Evolutionary conservation across 176 grass and related monocot genomes (phyloP).

Genomic region (Zizania latifolia): DNA sequence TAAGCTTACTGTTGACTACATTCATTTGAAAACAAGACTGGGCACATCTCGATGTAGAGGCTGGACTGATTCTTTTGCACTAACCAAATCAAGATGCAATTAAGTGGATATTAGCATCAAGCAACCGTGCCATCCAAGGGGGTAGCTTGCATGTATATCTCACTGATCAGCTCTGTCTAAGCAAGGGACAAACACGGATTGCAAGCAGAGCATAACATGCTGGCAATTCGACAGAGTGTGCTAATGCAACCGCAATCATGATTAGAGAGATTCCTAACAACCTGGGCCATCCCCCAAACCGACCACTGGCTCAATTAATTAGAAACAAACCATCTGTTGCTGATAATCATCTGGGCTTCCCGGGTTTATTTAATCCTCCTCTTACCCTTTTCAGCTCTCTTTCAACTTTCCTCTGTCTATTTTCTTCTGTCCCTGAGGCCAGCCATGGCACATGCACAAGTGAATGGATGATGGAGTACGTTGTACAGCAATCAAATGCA

Average conservation of each 20-base stretch:
- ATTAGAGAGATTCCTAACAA: slow-evolving; percentile 26
- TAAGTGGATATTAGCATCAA: not conserved
- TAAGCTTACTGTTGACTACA: not conserved
- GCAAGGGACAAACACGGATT: not conserved
- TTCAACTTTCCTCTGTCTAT: not conserved
- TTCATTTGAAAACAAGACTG: no score
- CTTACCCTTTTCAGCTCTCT: slow-evolving; percentile 13
- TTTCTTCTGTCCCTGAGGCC: not conserved
- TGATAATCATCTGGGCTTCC: slow-evolving; percentile 6
- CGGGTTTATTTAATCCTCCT: not conserved
- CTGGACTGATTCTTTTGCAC: no score
- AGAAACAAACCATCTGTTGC: not conserved
- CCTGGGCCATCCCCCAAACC: slow-evolving; percentile 16
- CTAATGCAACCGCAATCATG: slow-evolving; percentile 26
- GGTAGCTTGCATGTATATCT: not conserved
- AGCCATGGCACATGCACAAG: not conserved
- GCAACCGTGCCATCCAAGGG: not conserved
- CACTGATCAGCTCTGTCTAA: not conserved
- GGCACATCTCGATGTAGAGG: no score
- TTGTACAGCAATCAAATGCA: slow-evolving; percentile 34
- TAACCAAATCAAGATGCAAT: not conserved
- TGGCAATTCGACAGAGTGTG: not conserved
- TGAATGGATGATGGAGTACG: no score
- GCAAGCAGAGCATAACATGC: not conserved
- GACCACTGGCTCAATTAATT: not conserved